These are phyloP conservation scores for Penicillium cataractarum DNA, from an alignment of 495 filamentous ascomycete genomes.

Conservation along the genomic window DNA sequence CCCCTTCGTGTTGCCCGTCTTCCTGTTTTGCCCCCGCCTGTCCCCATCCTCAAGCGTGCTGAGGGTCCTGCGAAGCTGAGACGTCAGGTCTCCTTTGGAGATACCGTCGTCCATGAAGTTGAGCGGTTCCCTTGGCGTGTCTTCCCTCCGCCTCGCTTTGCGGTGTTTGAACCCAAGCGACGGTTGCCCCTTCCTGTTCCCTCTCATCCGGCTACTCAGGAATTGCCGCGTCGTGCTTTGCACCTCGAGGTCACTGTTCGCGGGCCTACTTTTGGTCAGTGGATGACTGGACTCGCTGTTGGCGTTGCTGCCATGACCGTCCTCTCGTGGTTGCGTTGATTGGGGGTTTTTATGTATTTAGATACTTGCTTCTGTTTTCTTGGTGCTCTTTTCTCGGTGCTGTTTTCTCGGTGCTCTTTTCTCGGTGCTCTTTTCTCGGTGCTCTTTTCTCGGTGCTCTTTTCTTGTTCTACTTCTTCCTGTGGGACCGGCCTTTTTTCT, in stretches of 20 bases:
- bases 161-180: background rate
- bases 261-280: background rate
- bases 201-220: background rate
- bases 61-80: background rate
- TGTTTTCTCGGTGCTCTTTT: too few relatives aligned
- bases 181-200: background rate
- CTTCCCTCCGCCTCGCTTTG: constrained; percentile 2
- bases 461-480: background rate
- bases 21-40: background rate
- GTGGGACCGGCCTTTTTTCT: background rate
- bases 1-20: background rate
- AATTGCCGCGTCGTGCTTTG: background rate
- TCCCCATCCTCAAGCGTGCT: background rate
- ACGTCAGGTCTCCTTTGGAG: constrained; percentile 7
- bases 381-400: too few relatives aligned
- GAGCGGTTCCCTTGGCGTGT: background rate
- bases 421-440: too few relatives aligned
- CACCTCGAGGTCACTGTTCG: background rate
- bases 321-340: background rate
- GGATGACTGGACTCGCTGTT: background rate
- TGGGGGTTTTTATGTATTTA: background rate
- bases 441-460: too few relatives aligned
- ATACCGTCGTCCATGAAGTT: background rate
- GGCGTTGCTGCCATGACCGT: background rate
- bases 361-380: too few relatives aligned